phyloP scores from a whole-genome alignment of 805 yeast genomes.

The Ogataea salicorniae region DNA sequence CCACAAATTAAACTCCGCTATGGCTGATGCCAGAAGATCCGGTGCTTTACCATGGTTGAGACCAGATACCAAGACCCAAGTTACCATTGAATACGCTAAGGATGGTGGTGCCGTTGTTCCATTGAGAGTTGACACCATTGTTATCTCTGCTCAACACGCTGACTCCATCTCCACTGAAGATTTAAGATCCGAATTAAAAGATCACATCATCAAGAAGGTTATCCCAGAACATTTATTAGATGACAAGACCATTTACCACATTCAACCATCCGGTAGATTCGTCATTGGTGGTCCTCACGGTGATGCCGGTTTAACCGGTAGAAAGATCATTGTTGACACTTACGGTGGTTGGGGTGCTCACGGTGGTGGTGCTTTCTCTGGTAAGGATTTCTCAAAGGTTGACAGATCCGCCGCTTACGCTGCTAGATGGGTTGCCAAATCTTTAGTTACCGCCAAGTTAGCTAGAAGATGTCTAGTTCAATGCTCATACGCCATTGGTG shows the following conservation, averaged over 20 bases:
- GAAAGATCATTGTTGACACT: slow-evolving; percentile 98
- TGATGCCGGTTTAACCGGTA: slow-evolving; percentile 99
- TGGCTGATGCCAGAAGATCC: slow-evolving; percentile 96
- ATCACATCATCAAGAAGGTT: slow-evolving; percentile 85
- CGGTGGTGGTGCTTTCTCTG: slow-evolving; percentile 99
- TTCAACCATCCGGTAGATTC: slow-evolving; percentile 99
- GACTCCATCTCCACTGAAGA: slow-evolving; percentile 93
- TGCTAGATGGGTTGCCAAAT: slow-evolving; percentile 99
- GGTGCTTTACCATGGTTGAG: slow-evolving; percentile 95
- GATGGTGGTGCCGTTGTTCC: slow-evolving; percentile 96
- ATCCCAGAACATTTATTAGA: slow-evolving; percentile 88
- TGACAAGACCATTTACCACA: slow-evolving; percentile 93
- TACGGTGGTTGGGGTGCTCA: slow-evolving; percentile 99
- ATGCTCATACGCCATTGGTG: slow-evolving; percentile 99
- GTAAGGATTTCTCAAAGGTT: slow-evolving; percentile 99
- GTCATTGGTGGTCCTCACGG: slow-evolving; percentile 99
- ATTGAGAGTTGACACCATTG: slow-evolving; percentile 94
- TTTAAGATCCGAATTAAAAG: slow-evolving; percentile 69
- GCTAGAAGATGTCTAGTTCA: slow-evolving; percentile 97
- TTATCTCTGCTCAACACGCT: slow-evolving; percentile 96
- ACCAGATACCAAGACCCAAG: slow-evolving; percentile 99
- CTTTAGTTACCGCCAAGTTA: slow-evolving; percentile 88
- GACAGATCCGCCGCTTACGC: slow-evolving; percentile 99
- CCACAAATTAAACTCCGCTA: slow-evolving; percentile 93
- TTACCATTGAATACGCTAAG: slow-evolving; percentile 91